Evolutionary conservation across 2,329 filamentous ascomycete species (phyloP).

Genomic region (Fusarium redolens): DNA sequence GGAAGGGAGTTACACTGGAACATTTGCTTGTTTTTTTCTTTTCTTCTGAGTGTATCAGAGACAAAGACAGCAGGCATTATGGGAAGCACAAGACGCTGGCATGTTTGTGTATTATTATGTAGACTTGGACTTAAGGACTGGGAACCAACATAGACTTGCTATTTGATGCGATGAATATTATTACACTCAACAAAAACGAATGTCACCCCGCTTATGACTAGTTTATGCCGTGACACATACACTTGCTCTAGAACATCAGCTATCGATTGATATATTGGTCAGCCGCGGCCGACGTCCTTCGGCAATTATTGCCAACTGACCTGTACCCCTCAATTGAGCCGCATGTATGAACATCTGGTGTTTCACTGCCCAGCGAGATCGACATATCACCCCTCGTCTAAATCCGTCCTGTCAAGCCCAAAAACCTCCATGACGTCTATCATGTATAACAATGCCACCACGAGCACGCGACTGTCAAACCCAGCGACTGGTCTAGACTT

Average conservation of each 20-base stretch:
- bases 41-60: slow-evolving; percentile 29
- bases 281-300: slow-evolving; percentile 3
- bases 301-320: slow-evolving; percentile 14
- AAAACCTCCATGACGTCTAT: slow-evolving; percentile 32
- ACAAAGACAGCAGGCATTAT: slow-evolving; percentile 36
- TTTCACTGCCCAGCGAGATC: slow-evolving; percentile 16
- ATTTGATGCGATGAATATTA: slow-evolving; percentile 27
- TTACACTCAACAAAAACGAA: neutral
- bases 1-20: slow-evolving; percentile 45
- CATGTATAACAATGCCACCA: neutral
- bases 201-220: neutral
- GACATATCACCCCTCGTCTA: slow-evolving; percentile 6
- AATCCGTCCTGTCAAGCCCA: slow-evolving; percentile 13
- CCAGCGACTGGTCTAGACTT: slow-evolving; percentile 24
- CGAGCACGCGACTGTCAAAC: slow-evolving; percentile 15
- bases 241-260: neutral
- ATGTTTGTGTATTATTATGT: slow-evolving; percentile 46
- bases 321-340: slow-evolving; percentile 12
- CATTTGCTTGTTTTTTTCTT: slow-evolving; percentile 32
- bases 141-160: slow-evolving; percentile 44
- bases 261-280: neutral
- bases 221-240: neutral
- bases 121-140: slow-evolving; percentile 39
- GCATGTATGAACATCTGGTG: slow-evolving; percentile 5
- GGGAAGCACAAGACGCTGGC: slow-evolving; percentile 44